These are phyloP conservation scores for Erodium moschatum DNA, from an alignment of 441 rosid species.

Conservation along the genomic window DNA sequence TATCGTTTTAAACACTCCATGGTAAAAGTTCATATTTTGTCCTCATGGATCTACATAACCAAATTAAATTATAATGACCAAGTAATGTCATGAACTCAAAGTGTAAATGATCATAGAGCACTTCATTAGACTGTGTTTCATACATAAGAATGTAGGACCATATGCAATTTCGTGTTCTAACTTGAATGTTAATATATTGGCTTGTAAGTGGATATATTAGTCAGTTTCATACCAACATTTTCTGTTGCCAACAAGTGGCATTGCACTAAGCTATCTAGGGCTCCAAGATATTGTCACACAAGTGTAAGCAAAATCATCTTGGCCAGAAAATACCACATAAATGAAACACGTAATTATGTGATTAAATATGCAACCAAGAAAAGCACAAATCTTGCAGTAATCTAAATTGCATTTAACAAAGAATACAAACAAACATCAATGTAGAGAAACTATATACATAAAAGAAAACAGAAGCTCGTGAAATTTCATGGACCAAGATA, in stretches of 20 bases:
- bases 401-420: neutral
- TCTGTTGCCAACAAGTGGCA: neutral
- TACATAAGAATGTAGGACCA: too few species aligned
- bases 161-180: too few species aligned
- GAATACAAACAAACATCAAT: neutral
- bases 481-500: slow-evolving; percentile 13
- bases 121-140: too few species aligned
- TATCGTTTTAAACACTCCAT: too few species aligned
- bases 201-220: neutral
- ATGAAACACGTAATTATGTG: neutral
- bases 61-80: too few species aligned
- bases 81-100: too few species aligned
- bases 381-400: neutral
- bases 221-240: neutral
- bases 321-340: neutral
- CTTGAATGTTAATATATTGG: neutral
- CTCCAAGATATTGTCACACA: neutral
- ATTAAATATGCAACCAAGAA: neutral
- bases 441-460: neutral
- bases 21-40: too few species aligned
- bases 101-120: too few species aligned
- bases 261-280: neutral
- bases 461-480: neutral
- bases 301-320: neutral
- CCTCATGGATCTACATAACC: too few species aligned